A percentile compares a stretch with the other conserved stretches of the same genome.
phyloP scores from a whole-genome alignment of 768 basidiomycete species.

The Daedaleopsis nitida region DNA sequence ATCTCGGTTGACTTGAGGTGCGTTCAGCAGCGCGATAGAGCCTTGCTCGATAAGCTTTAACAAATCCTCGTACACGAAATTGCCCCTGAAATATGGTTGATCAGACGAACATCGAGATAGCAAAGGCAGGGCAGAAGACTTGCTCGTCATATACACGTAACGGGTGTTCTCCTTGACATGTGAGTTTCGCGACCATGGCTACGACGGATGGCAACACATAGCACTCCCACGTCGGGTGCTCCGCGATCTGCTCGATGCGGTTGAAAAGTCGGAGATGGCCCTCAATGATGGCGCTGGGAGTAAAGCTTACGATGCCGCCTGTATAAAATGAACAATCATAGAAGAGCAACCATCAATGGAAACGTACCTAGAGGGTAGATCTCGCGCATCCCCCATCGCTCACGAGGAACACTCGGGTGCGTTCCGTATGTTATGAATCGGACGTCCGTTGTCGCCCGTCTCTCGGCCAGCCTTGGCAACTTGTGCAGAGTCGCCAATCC shows the following conservation, averaged over 20 bases:
- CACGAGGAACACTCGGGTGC: constrained; percentile 50
- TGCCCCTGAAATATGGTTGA: constrained; percentile 33
- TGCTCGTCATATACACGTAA: constrained; percentile 43
- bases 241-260: constrained; percentile 50
- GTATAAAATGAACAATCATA: not conserved
- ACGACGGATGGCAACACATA: constrained; percentile 69
- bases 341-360: not conserved
- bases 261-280: constrained; percentile 51
- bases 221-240: constrained; percentile 69
- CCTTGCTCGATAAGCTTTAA: constrained; percentile 58
- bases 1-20: constrained; percentile 43
- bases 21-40: constrained; percentile 50
- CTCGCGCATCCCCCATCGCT: constrained; percentile 63
- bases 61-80: constrained; percentile 43
- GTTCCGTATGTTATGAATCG: constrained; percentile 74
- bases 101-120: not conserved
- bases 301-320: constrained; percentile 80
- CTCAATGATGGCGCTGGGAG: constrained; percentile 57
- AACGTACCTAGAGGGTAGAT: constrained; percentile 68
- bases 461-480: constrained; percentile 50
- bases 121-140: constrained; percentile 14
- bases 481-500: constrained; percentile 51
- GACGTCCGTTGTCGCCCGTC: constrained; percentile 47
- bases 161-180: constrained; percentile 42
- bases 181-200: constrained; percentile 51